These are phyloP conservation scores for Fraxinus sp. DNA, from an alignment of 305 asterid species.

Conservation along the genomic window DNA sequence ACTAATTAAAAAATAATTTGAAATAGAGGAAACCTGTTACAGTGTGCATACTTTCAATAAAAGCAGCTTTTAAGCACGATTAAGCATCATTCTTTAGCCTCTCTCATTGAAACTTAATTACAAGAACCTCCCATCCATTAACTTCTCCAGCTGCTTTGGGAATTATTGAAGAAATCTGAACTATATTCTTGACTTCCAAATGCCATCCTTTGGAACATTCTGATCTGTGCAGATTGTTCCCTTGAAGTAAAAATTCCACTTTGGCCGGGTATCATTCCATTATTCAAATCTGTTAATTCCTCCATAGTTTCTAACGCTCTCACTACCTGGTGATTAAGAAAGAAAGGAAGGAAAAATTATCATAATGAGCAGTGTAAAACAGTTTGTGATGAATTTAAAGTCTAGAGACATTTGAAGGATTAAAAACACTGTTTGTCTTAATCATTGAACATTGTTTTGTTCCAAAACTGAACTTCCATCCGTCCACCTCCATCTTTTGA, in stretches of 20 bases:
- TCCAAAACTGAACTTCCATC: background rate
- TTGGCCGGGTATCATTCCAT: slow-evolving; percentile 82
- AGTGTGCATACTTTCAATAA: background rate
- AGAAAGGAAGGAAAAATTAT: background rate
- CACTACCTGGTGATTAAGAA: slow-evolving; percentile 47
- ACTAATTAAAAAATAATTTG: background rate
- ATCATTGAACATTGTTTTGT: background rate
- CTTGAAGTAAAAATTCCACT: slow-evolving; percentile 75
- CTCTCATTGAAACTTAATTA: background rate
- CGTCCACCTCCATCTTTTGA: background rate
- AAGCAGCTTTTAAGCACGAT: background rate
- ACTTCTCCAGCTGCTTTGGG: slow-evolving; percentile 59
- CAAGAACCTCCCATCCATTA: background rate
- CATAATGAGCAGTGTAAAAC: background rate
- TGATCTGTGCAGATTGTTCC: slow-evolving; percentile 82
- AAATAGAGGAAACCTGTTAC: background rate
- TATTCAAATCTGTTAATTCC: slow-evolving; percentile 68
- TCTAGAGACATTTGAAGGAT: background rate
- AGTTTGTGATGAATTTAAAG: background rate
- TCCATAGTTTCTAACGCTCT: slow-evolving; percentile 77
- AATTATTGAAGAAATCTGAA: slow-evolving; percentile 45
- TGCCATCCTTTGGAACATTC: slow-evolving; percentile 84
- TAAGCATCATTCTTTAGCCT: background rate
- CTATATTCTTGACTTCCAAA: slow-evolving; percentile 82
- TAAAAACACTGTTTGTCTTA: background rate